Percentiles rank a stretch among this genome's conserved stretches.
These are phyloP conservation scores for Aspergillus latus DNA, from an alignment of 2,329 filamentous ascomycete species.

Conservation along the genomic window DNA sequence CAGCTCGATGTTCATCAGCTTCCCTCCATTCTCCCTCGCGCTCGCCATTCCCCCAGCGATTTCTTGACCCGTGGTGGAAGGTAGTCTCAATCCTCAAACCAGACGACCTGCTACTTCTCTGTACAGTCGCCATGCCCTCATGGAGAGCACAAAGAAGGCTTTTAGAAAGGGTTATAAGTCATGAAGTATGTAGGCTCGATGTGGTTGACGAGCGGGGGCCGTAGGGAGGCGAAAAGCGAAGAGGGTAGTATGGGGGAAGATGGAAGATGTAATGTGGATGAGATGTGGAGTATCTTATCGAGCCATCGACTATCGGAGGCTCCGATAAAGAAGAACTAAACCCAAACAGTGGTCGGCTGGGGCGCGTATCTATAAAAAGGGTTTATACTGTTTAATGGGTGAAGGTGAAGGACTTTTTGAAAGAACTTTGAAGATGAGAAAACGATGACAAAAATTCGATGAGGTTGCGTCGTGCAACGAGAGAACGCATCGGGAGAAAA, in stretches of 20 bases:
- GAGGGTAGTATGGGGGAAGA: neutral
- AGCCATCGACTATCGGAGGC: conserved; percentile 16
- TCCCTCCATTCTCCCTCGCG: conserved; percentile 23
- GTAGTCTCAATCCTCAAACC: conserved; percentile 43
- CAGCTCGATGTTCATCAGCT: conserved; percentile 30
- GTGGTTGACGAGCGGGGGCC: neutral
- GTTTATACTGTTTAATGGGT: neutral
- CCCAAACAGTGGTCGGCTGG: conserved; percentile 8
- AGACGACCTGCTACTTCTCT: conserved; percentile 33
- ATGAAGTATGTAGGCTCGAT: conserved; percentile 5
- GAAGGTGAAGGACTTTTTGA: neutral
- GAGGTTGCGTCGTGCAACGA: neutral
- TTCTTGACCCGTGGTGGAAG: conserved; percentile 30
- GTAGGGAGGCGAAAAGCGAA: neutral
- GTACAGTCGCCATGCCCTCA: conserved; percentile 41
- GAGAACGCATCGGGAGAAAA: conserved; percentile 4
- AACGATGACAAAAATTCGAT: neutral
- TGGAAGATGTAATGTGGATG: conserved; percentile 5
- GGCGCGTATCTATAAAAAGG: neutral
- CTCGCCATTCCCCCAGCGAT: conserved; percentile 28
- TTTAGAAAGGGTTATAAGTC: neutral
- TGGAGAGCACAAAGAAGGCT: conserved; percentile 20
- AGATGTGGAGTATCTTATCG: conserved; percentile 17
- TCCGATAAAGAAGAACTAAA: conserved; percentile 12
- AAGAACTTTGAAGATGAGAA: neutral